These are phyloP conservation scores for Sideroxylon spinosum DNA, from an alignment of 179 eudicot species.

Conservation along the genomic window DNA sequence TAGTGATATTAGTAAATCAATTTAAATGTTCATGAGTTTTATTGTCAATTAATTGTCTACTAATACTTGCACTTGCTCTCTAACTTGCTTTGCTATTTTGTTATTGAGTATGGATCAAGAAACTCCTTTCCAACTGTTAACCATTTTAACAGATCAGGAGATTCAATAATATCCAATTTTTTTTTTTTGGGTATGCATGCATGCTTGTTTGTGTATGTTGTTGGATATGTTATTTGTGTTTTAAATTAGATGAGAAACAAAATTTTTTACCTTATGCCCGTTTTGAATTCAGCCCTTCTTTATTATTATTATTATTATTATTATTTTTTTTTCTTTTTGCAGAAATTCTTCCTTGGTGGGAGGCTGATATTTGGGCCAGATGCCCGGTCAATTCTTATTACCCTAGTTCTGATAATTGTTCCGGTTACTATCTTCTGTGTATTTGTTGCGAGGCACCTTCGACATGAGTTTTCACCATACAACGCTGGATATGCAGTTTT, in stretches of 20 bases:
- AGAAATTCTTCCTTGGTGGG: slow-evolving; percentile 79
- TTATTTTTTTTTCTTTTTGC: slow-evolving; percentile 26
- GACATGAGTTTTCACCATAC: slow-evolving; percentile 55
- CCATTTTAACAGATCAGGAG: neutral
- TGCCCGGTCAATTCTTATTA: slow-evolving; percentile 64
- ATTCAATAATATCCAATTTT: neutral
- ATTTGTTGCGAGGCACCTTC: slow-evolving; percentile 77
- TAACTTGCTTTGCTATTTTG: neutral
- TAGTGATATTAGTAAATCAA: too few relatives aligned
- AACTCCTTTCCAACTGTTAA: neutral
- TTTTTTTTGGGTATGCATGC: neutral
- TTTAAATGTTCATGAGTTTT: too few relatives aligned
- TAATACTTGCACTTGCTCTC: too few relatives aligned
- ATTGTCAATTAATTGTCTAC: too few relatives aligned
- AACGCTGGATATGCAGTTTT: slow-evolving; percentile 82
- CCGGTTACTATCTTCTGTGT: slow-evolving; percentile 70
- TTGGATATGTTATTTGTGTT: neutral
- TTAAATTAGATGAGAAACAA: neutral
- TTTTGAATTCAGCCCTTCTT: neutral
- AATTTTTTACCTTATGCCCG: neutral
- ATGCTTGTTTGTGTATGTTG: neutral
- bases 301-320: too few relatives aligned
- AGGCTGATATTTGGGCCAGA: slow-evolving; percentile 96
- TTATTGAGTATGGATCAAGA: neutral
- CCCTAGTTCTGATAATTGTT: slow-evolving; percentile 63